phyloP scores from a whole-genome alignment of 345 rosid species.

The Eucalyptus curtisii region DNA sequence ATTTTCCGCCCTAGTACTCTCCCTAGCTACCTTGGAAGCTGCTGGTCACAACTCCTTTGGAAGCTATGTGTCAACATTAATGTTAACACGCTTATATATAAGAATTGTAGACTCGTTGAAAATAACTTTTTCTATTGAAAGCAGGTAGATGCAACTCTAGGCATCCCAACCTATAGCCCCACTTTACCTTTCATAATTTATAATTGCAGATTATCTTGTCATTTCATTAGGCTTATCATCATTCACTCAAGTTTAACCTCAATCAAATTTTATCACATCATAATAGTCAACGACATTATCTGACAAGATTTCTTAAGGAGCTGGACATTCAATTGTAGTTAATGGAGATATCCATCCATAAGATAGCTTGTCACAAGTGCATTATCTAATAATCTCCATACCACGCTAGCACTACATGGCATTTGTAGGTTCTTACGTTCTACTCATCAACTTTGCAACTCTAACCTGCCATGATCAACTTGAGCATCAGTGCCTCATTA shows the following conservation, averaged over 20 bases:
- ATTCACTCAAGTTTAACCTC: background rate
- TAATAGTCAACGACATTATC: background rate
- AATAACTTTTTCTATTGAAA: background rate
- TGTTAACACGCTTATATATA: background rate
- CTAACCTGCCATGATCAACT: background rate
- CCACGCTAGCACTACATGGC: background rate
- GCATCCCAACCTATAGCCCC: background rate
- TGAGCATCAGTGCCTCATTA: background rate
- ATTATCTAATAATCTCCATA: background rate
- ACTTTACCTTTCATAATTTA: background rate
- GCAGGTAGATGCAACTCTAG: background rate
- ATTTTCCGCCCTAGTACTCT: background rate
- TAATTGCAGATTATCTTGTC: background rate
- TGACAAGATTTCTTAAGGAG: background rate
- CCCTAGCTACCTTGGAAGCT: background rate
- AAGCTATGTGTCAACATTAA: background rate
- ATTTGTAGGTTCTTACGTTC: background rate
- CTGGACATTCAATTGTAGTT: background rate
- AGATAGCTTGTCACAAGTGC: background rate
- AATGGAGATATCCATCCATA: background rate
- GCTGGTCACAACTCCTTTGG: background rate
- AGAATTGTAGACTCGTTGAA: background rate
- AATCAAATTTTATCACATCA: background rate
- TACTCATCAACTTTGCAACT: background rate
- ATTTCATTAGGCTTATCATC: background rate